Base-by-base conservation (phyloP, 345 rosid genomes). In the Murraya koenigii region DNA sequence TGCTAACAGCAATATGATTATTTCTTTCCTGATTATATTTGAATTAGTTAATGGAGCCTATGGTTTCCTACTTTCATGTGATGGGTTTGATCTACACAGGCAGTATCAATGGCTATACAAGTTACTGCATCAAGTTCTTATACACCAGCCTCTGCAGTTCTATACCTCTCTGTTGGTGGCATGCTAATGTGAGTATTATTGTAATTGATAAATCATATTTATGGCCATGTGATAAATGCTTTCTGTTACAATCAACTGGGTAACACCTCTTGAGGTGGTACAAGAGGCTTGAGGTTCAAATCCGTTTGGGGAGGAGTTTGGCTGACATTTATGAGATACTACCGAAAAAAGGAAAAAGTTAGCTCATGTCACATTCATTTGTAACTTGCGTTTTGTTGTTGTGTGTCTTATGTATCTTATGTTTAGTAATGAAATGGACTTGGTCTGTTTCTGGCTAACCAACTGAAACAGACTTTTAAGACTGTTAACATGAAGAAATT, bases 151-250 rank as follows among this genome's bases (percentile, higher is more conserved):
- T 83, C 89, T 77, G 71, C 80, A 70, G 87, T 88, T 11, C 25
- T 88, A 44, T 92, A 88, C 89, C 82, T 94, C 66, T 91, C 99
- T 56, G 95, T 96, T 26, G 97, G 99, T 66, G 92, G 97, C 89
- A 94, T 92, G 87, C 82, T 94, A 52, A 79, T 85, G 99, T 96
- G 84, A 92, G 98, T 86, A 44, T 44, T 74, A 68, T 23, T 65
- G 23, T 77, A 30, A 36, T 8, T 20, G 23, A 5, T 11, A 67
- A 54, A 78, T 69, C 54, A 26, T 61, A 38, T 9, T 20, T 20
- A 20, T 55, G n/a, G n/a, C n/a, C n/a, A 41, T 44, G 14, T 64
- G 77, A 4, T 17, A 52, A 52, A 4, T 52, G 56, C 56, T 52
- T 22, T 0, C 17, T 5, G 8, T 6, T 52, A 7, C 22, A 52